A percentile compares a stretch with the other conserved stretches of the same genome.
Conservation (phyloP, 306 rosid genomes). For the Glycyrrhiza uralensis region DNA sequence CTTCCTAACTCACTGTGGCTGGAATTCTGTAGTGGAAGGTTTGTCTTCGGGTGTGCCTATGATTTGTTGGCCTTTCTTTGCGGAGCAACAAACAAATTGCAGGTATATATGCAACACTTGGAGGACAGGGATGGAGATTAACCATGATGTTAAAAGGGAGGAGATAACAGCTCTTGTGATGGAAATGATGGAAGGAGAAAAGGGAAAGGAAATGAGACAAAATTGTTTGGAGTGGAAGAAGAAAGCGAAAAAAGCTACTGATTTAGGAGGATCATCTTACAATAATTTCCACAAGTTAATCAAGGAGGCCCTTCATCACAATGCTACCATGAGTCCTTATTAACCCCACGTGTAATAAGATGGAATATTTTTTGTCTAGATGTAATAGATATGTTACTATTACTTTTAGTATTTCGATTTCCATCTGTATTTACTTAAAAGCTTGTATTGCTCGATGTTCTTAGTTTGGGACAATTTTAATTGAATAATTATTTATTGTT, state of each 20-base stretch:
- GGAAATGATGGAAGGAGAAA: background rate
- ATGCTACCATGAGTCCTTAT: background rate
- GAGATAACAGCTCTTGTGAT: background rate
- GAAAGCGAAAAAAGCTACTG: background rate
- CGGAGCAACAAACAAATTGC: constrained; percentile 4
- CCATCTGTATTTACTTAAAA: too few relatives aligned
- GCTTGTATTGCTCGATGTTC: too few relatives aligned
- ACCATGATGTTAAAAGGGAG: background rate
- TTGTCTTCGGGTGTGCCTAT: background rate
- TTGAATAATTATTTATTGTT: too few relatives aligned
- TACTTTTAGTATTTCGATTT: too few relatives aligned
- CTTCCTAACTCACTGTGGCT: constrained; percentile 13
- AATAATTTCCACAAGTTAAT: background rate
- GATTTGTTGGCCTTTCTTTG: constrained; percentile 28
- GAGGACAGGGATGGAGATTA: constrained; percentile 6
- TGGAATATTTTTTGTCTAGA: too few relatives aligned
- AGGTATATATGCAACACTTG: background rate
- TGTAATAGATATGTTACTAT: too few relatives aligned
- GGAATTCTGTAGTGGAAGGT: constrained; percentile 15
- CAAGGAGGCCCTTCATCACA: background rate
- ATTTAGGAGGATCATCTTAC: background rate
- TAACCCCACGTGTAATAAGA: too few relatives aligned
- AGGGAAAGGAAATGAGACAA: background rate
- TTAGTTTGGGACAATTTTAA: too few relatives aligned
- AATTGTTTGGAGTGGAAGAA: background rate